A percentile compares a stretch with the other conserved stretches of the same genome.
phyloP scores from a whole-genome alignment of 2,329 filamentous ascomycete genomes.

The Colletotrichum tropicicola region DNA sequence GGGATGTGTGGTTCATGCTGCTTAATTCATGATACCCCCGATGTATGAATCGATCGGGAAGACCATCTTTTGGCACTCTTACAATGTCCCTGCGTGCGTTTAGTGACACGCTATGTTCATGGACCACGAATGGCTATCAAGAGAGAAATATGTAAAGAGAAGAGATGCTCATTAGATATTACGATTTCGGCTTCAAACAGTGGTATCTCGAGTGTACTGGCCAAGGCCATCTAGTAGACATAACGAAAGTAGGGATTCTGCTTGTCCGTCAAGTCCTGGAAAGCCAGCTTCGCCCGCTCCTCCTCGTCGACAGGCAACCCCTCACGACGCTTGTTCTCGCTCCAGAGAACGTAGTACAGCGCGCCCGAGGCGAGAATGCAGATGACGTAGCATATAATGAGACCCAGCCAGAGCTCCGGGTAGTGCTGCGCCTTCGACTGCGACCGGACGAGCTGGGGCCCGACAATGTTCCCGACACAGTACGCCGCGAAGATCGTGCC shows the following conservation, averaged over 20 bases:
- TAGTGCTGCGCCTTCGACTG: slow-evolving; percentile 73
- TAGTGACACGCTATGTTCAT: background rate
- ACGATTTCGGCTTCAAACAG: background rate
- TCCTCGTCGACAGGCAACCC: slow-evolving; percentile 60
- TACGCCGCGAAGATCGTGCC: slow-evolving; percentile 80
- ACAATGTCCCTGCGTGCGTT: no score
- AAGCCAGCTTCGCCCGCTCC: slow-evolving; percentile 72
- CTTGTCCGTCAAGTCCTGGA: slow-evolving; percentile 74
- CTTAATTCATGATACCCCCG: slow-evolving; percentile 10
- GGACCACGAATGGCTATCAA: background rate
- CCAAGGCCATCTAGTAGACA: slow-evolving; percentile 38
- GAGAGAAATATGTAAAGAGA: background rate
- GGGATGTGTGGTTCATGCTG: slow-evolving; percentile 9
- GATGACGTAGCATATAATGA: slow-evolving; percentile 75
- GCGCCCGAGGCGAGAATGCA: slow-evolving; percentile 65
- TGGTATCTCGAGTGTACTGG: background rate
- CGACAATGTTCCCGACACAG: slow-evolving; percentile 80
- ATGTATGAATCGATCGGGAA: slow-evolving; percentile 10
- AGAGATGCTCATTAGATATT: background rate
- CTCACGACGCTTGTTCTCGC: slow-evolving; percentile 65
- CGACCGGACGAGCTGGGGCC: slow-evolving; percentile 75
- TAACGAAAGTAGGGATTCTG: slow-evolving; percentile 75
- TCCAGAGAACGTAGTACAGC: slow-evolving; percentile 66
- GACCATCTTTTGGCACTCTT: background rate
- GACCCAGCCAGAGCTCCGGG: slow-evolving; percentile 74